Evolutionary conservation across 306 rosid species (phyloP), one percentile per base, ranked within the genome.

Genomic region (Purshia tridentata): DNA sequence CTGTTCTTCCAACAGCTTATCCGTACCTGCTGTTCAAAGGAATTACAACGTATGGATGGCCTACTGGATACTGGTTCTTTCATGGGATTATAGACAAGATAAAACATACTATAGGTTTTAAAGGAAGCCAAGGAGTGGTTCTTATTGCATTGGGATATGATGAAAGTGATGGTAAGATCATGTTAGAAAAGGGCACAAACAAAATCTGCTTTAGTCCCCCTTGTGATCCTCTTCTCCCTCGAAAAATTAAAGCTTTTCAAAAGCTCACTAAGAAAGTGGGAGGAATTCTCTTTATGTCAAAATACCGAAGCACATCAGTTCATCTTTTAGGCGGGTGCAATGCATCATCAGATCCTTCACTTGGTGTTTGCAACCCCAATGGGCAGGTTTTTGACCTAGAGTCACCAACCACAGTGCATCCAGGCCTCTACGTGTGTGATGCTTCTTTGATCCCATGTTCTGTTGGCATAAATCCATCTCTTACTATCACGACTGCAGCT

Each of bases 371-470:
- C 69, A 81, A 76, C 47, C 70, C 78, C 47, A 51, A 23, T 2
- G 81, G 84, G 49, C 84, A 81, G 66, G 84, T 81, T 48, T 81
- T 70, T 65, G 75, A 81, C 45, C 62, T 20, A 5, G 20, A 50
- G 42, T 47, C 5, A 19, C 66, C 67, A 4, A 39, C n/a, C 72
- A 66, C 77, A 11, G 81, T 76, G 22, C 81, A 76, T 60, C 48
- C 74, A 3, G 78, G 78, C 48, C 81, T 81, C 41, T 81, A 76
- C 45, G 71, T 72, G 8, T 76, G 84, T 7, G 78, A 81, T 51
- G 84, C 81, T 81, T 81, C 84, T 71, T 59, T 81, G 69, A 66
- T 81, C 60, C 84, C 81, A 58, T 76, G 81, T 59, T 81, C 81
- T 65, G 71, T 81, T 59, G 75, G 84, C 42, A 73, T 72, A 66